A percentile compares a stretch with the other conserved stretches of the same genome.
These are phyloP conservation scores for Beauveria sp. DNA, from an alignment of 2,329 filamentous ascomycete species.

Conservation along the genomic window DNA sequence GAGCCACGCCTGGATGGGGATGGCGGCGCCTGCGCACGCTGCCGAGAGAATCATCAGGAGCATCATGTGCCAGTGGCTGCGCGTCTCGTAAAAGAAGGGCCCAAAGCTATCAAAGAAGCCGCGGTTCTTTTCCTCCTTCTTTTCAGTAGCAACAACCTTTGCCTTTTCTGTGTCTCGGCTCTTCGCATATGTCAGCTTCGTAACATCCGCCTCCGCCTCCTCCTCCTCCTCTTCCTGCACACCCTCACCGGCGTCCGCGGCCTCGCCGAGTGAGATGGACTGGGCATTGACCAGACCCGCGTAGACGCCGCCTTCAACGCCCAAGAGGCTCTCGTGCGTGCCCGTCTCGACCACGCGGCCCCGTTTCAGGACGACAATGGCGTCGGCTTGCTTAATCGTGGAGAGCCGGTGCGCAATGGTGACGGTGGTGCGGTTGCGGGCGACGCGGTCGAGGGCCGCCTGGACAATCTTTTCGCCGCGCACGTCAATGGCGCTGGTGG, in stretches of 20 bases:
- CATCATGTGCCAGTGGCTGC: conserved; percentile 42
- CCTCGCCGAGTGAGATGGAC: conserved; percentile 46
- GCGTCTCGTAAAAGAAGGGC: conserved; percentile 49
- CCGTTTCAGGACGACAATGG: conserved; percentile 67
- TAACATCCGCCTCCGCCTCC: conserved; percentile 36
- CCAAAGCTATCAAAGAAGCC: conserved; percentile 51
- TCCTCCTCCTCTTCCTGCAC: conserved; percentile 32
- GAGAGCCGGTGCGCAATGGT: conserved; percentile 69
- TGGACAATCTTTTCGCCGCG: conserved; percentile 55
- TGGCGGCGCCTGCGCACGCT: conserved; percentile 34
- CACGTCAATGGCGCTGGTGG: conserved; percentile 58
- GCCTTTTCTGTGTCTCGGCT: conserved; percentile 34
- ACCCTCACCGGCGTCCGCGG: conserved; percentile 35
- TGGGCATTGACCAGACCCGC: conserved; percentile 59
- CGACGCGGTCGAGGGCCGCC: conserved; percentile 49
- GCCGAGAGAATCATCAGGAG: conserved; percentile 43
- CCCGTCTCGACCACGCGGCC: conserved; percentile 67
- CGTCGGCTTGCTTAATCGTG: conserved; percentile 69
- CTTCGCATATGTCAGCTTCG: conserved; percentile 38
- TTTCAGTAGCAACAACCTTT: conserved; percentile 20
- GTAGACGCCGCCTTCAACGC: conserved; percentile 55
- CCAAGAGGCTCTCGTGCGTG: conserved; percentile 64
- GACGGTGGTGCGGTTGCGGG: conserved; percentile 58
- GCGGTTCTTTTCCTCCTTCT: conserved; percentile 33
- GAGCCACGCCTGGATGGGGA: conserved; percentile 46